These are phyloP conservation scores for Coniophora puteana DNA, from an alignment of 1,284 basidiomycete species.

Conservation along the genomic window DNA sequence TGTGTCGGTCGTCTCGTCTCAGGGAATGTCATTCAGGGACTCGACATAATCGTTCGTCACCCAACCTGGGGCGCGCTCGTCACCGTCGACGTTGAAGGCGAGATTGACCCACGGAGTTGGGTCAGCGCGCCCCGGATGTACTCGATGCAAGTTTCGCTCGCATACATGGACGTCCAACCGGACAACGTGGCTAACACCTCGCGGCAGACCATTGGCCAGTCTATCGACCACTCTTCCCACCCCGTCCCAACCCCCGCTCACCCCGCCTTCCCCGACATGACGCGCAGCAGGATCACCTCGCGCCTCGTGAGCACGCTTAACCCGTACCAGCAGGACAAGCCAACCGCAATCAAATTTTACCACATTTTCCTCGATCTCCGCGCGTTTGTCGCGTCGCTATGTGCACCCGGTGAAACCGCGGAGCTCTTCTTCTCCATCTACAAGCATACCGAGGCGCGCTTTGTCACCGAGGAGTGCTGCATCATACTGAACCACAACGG, in stretches of 20 bases:
- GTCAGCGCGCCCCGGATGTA: constrained; percentile 87
- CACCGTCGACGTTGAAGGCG: constrained; percentile 78
- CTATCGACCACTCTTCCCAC: constrained; percentile 38
- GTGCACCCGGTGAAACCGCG: constrained; percentile 85
- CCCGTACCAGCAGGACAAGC: constrained; percentile 31
- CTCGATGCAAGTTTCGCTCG: constrained; percentile 79
- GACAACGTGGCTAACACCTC: constrained; percentile 34
- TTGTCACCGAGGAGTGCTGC: constrained; percentile 94
- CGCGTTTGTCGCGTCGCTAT: constrained; percentile 88
- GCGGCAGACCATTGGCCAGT: constrained; percentile 32
- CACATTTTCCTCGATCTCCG: constrained; percentile 89
- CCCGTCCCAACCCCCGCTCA: constrained; percentile 60
- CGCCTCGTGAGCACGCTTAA: constrained; percentile 46
- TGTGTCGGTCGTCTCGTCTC: constrained; percentile 87
- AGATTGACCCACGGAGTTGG: constrained; percentile 74
- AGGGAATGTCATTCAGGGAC: constrained; percentile 88
- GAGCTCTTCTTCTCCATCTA: constrained; percentile 95
- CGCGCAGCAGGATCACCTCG: constrained; percentile 42
- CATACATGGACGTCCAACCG: constrained; percentile 71
- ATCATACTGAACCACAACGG: constrained; percentile 90
- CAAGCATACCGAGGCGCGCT: constrained; percentile 79
- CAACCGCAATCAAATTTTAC: constrained; percentile 69
- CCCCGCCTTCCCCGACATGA: constrained; percentile 62
- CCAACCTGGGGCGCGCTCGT: constrained; percentile 88
- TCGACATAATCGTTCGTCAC: constrained; percentile 95